Evolutionary conservation across 208 protist genomes (phyloP).

Genomic region (Crithidia acanthocephali): DNA sequence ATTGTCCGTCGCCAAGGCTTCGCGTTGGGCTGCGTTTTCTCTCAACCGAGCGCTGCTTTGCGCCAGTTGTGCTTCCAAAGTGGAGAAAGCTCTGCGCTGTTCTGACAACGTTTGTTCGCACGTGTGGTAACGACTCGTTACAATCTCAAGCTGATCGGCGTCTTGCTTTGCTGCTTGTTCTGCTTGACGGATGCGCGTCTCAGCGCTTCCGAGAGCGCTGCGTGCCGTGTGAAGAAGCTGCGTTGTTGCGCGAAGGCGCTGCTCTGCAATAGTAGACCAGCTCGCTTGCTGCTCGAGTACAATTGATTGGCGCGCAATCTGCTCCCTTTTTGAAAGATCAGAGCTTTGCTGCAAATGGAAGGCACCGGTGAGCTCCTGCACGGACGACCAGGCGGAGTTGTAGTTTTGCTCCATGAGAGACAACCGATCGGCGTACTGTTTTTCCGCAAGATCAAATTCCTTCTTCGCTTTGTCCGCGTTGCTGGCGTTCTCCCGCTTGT

Average conservation of each 20-base stretch:
- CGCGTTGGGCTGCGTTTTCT: constrained; percentile 6
- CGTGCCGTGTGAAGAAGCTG: not conserved
- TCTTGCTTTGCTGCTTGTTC: not conserved
- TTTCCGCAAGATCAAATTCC: constrained; percentile 21
- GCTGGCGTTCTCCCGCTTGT: constrained; percentile 29
- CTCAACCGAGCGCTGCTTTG: constrained; percentile 12
- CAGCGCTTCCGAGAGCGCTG: not conserved
- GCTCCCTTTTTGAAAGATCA: constrained; percentile 24
- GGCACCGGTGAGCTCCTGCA: constrained; percentile 39
- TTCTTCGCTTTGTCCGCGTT: constrained; percentile 5
- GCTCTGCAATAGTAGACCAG: not conserved
- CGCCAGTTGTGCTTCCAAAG: constrained; percentile 30
- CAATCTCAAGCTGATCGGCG: constrained; percentile 1
- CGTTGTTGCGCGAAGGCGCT: not conserved
- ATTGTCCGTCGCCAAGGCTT: constrained; percentile 54
- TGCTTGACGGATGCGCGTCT: constrained; percentile 4
- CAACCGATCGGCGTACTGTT: constrained; percentile 22
- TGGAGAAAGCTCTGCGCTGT: constrained; percentile 16
- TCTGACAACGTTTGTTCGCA: constrained; percentile 26
- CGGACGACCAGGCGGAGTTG: constrained; percentile 22
- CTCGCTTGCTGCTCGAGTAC: constrained; percentile 8
- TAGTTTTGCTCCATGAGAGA: constrained; percentile 35
- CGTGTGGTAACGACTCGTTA: constrained; percentile 4
- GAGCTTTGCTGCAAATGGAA: constrained; percentile 31
- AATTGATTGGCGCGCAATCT: constrained; percentile 14